phyloP scores from a whole-genome alignment of 192 early-diverging fungal species.

The Rhizophlyctis rosea region DNA sequence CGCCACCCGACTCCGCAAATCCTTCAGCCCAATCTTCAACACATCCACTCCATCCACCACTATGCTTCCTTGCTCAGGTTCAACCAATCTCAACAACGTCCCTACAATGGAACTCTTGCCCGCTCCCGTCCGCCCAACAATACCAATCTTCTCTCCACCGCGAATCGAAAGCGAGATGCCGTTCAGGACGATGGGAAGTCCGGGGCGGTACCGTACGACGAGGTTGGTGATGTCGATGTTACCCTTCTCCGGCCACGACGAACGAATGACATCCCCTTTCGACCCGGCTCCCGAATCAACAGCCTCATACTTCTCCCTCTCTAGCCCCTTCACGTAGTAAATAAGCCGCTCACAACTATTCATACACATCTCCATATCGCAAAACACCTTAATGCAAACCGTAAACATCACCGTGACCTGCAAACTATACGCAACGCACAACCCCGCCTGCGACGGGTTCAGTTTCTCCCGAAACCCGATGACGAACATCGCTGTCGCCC shows the following conservation, averaged over 20 bases:
- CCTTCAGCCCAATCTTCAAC: conserved; percentile 47
- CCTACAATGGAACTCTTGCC: conserved; percentile 47
- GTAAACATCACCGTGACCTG: conserved; percentile 63
- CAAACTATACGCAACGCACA: conserved; percentile 63
- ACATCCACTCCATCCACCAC: conserved; percentile 60
- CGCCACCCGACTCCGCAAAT: conserved; percentile 42
- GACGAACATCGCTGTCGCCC: conserved; percentile 54
- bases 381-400: conserved; percentile 66
- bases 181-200: conserved; percentile 31
- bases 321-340: too few relatives aligned
- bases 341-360: conserved; percentile 59
- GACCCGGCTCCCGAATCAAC: conserved; percentile 35
- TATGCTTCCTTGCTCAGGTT: conserved; percentile 39
- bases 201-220: conserved; percentile 30
- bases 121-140: conserved; percentile 52
- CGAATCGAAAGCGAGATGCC: conserved; percentile 34
- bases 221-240: conserved; percentile 37
- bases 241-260: conserved; percentile 36
- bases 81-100: conserved; percentile 58
- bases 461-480: conserved; percentile 32
- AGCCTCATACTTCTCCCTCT: too few relatives aligned
- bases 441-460: conserved; percentile 51
- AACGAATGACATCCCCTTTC: conserved; percentile 26
- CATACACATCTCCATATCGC: conserved; percentile 53
- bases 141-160: conserved; percentile 44